Base-by-base conservation (phyloP, 2,329 filamentous ascomycete genomes). In the Malbranchea cinnamomea region DNA sequence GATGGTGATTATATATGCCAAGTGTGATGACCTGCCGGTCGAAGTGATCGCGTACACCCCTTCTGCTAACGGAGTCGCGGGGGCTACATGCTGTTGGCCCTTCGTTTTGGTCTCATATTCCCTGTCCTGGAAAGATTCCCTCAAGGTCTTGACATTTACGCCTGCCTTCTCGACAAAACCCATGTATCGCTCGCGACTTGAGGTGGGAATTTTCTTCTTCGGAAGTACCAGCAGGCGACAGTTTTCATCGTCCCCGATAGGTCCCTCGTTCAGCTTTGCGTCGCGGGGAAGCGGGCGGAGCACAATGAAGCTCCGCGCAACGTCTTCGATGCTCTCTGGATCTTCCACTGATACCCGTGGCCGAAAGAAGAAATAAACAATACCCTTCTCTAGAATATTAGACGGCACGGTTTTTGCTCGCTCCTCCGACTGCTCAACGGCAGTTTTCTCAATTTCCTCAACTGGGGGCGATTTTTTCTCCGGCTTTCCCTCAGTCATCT, bases 291-390 rank as follows among this genome's bases (percentile, higher is more conserved):
- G 59, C 1, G 83, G 83, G 1, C 79, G 71, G 3, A 93, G 66
- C 9, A 92, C 67, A 44, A 93, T 74, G 57, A 78, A 87, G 38
- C 68, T 83, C 28, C 82, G 75, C 23, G 78, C 72, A 28, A 92
- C 68, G 30, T 93, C 83, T 23, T 67, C 56, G 1, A 87, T 62
- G 26, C 67, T 65, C 11, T 75, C 65, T 0, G 82, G 75, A 5
- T 80, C 65, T 4, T 82, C 70, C 15, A 80, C 65, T 29, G 72
- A 71, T 21, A 93, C 80, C 8, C 82, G 74, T 5, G 74, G 73
- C 11, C 84, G 75, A 44, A 78, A 77, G 61, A 92, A 91, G 65
- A 92, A 92, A 62, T 92, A 92, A 41, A 93, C 74, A 42, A 89
- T 68, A 3, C 84, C 84, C 46, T 89, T 92, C 47, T 94, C 84